A percentile compares a stretch with the other conserved stretches of the same genome.
These are phyloP conservation scores for Jimgerdemannia lactiflua DNA, from an alignment of 192 early-diverging fungal genomes.

Conservation along the genomic window DNA sequence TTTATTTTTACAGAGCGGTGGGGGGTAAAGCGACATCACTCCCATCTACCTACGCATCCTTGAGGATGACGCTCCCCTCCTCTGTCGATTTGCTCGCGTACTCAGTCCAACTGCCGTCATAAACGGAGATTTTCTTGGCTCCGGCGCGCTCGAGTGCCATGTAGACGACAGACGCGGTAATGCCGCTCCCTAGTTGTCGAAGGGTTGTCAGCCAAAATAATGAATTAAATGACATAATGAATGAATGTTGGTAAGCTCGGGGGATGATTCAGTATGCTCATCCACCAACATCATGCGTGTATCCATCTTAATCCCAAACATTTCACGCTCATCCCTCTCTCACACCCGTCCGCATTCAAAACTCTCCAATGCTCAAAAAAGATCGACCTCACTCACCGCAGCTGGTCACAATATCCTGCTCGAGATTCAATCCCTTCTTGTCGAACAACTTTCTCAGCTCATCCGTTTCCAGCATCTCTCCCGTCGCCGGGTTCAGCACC, in stretches of 20 bases:
- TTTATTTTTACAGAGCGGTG: too few relatives aligned
- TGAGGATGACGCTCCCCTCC: too few relatives aligned
- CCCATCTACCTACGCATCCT: too few relatives aligned
- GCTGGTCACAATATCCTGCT: constrained; percentile 68
- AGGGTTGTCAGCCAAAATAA: too few relatives aligned
- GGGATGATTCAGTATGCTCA: constrained; percentile 9
- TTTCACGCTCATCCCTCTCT: too few relatives aligned
- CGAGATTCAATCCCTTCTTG: constrained; percentile 62
- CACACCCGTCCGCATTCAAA: too few relatives aligned
- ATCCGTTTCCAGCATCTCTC: constrained; percentile 50
- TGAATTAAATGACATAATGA: too few relatives aligned
- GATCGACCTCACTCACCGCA: constrained; percentile 75
- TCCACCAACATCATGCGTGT: background rate
- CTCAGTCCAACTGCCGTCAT: constrained; percentile 93
- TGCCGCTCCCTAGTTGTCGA: constrained; percentile 53
- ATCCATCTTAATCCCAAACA: too few relatives aligned
- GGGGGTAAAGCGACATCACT: too few relatives aligned
- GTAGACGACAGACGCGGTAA: constrained; percentile 82
- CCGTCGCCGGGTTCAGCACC: constrained; percentile 52
- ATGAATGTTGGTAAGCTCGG: background rate
- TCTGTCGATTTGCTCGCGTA: constrained; percentile 60
- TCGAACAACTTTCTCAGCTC: constrained; percentile 52
- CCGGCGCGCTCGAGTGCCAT: constrained; percentile 75
- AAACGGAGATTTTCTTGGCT: constrained; percentile 63
- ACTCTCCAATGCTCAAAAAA: too few relatives aligned